These are phyloP conservation scores for Chaetomium strumarium DNA, from an alignment of 2,329 filamentous ascomycete genomes.

Conservation along the genomic window DNA sequence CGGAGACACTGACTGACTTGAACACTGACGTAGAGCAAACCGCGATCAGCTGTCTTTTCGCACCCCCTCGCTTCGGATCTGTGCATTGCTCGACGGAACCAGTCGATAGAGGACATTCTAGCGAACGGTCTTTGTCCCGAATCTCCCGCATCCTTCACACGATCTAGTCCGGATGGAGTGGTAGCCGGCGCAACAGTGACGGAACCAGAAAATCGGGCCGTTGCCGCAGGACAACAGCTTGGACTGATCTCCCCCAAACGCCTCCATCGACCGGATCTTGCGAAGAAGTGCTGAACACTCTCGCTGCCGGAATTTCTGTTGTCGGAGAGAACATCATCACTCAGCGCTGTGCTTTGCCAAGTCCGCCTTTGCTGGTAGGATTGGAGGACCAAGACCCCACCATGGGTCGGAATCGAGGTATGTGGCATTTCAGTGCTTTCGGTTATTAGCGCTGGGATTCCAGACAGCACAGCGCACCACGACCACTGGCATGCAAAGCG, in stretches of 20 bases:
- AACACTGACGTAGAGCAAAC: conserved; percentile 6
- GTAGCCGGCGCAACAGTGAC: conserved; percentile 8
- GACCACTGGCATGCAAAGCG: conserved; percentile 10
- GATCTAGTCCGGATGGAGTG: conserved; percentile 16
- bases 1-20: not conserved
- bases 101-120: not conserved
- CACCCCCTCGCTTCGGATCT: not conserved
- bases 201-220: conserved; percentile 5
- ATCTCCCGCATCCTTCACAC: conserved; percentile 6
- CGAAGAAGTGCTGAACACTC: not conserved
- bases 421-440: conserved; percentile 28
- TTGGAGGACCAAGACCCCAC: conserved; percentile 25
- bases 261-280: not conserved
- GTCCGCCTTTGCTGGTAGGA: not conserved
- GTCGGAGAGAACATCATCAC: not conserved
- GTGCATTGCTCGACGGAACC: conserved; percentile 2
- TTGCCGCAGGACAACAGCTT: conserved; percentile 1
- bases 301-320: too few species aligned
- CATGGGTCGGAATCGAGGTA: conserved; percentile 52
- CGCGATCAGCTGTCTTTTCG: not conserved
- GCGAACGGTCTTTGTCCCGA: conserved; percentile 9
- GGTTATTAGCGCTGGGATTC: conserved; percentile 5
- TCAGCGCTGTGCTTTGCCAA: conserved; percentile 3
- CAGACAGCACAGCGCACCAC: not conserved
- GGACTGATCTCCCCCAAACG: not conserved